Percentiles rank a stretch among this genome's conserved stretches.
Evolutionary conservation across 192 early-diverging fungal genomes (phyloP).

Genomic region (Backusella psychrophila): DNA sequence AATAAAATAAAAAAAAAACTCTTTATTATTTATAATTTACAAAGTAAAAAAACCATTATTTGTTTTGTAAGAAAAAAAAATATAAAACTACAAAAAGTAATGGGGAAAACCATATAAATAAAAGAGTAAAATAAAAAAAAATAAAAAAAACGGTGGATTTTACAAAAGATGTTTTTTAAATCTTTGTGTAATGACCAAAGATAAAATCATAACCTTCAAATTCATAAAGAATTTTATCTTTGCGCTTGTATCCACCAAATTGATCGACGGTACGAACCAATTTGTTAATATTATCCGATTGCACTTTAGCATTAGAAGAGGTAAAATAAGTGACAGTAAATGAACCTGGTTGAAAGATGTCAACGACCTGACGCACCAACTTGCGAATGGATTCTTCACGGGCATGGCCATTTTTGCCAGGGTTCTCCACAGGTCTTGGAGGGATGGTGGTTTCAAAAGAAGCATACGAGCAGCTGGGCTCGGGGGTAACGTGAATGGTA

Average conservation of each 20-base stretch:
- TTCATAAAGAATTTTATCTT: slow-evolving; percentile 76
- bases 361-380: slow-evolving; percentile 74
- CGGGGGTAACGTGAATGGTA: slow-evolving; percentile 99
- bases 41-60: not conserved
- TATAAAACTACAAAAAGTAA: not conserved
- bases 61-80: not conserved
- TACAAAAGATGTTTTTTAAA: not conserved
- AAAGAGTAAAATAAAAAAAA: not conserved
- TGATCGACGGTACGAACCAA: slow-evolving; percentile 47
- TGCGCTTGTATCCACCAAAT: slow-evolving; percentile 60
- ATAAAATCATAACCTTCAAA: slow-evolving; percentile 78
- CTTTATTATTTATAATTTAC: not conserved
- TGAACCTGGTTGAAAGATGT: slow-evolving; percentile 78
- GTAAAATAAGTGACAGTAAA: slow-evolving; percentile 81
- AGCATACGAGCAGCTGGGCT: slow-evolving; percentile 95
- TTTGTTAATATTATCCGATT: slow-evolving; percentile 18
- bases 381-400: slow-evolving; percentile 34
- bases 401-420: not conserved
- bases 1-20: not conserved
- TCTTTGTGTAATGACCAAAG: slow-evolving; percentile 65
- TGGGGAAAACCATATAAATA: not conserved
- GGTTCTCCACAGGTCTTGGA: slow-evolving; percentile 33
- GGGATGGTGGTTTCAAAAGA: slow-evolving; percentile 93
- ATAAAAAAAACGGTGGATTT: not conserved
- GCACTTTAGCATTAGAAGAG: slow-evolving; percentile 37